Percentiles rank a stretch among this genome's conserved stretches.
Evolutionary conservation across 2,329 filamentous ascomycete species (phyloP).

Genomic region (Aspergillus sp.): DNA sequence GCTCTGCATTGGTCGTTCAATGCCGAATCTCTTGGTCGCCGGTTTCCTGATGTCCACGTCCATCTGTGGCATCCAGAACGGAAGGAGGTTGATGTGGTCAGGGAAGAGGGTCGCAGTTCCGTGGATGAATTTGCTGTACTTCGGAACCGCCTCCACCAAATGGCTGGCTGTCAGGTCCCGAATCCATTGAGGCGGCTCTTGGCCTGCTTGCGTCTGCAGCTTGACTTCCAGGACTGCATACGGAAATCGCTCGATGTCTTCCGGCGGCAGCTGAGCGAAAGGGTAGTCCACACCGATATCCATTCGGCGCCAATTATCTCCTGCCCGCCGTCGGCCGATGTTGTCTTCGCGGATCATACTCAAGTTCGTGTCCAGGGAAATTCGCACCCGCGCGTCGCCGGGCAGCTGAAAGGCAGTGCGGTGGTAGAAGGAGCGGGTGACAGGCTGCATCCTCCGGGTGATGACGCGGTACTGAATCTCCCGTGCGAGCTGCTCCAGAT

Average conservation of each 20-base stretch:
- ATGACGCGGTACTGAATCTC: conserved; percentile 93
- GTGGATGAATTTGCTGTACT: conserved; percentile 99
- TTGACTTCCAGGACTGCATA: conserved; percentile 97
- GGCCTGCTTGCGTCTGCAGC: conserved; percentile 88
- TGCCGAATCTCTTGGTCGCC: conserved; percentile 77
- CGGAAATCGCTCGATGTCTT: conserved; percentile 83
- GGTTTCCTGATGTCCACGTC: conserved; percentile 94
- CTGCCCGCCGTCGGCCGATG: conserved; percentile 62
- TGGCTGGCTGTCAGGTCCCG: conserved; percentile 86
- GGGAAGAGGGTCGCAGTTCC: conserved; percentile 83
- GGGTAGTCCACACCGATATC: conserved; percentile 96
- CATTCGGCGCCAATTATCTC: conserved; percentile 90
- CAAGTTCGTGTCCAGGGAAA: conserved; percentile 91
- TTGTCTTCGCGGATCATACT: conserved; percentile 96
- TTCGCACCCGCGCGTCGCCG: conserved; percentile 88
- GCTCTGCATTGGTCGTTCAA: conserved; percentile 67
- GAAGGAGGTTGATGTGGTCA: conserved; percentile 74
- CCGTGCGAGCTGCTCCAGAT: conserved; percentile 78
- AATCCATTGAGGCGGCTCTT: conserved; percentile 95
- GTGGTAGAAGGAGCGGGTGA: conserved; percentile 95
- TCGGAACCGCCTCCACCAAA: conserved; percentile 95
- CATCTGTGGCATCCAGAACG: conserved; percentile 99
- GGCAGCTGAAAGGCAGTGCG: conserved; percentile 95
- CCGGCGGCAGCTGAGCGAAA: conserved; percentile 75
- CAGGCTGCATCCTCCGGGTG: conserved; percentile 75